Percentiles rank a stretch among this genome's conserved stretches.
Conservation (phyloP, 2,329 filamentous ascomycete species). For the Pseudogymnoascus sp. region DNA sequence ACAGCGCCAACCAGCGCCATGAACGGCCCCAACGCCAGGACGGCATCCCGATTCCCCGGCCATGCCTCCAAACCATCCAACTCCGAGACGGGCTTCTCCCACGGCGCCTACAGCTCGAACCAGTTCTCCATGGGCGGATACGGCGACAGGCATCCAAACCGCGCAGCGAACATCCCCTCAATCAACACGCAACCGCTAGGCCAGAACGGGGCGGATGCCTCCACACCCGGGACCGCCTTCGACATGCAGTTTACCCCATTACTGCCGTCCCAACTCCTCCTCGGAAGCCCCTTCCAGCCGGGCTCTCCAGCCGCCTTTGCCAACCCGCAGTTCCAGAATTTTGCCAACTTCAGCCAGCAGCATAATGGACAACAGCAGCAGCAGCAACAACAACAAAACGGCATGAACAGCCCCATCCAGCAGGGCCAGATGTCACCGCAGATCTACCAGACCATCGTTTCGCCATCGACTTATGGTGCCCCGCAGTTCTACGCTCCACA, state of each 20-base stretch:
- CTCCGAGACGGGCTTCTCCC: slow-evolving; percentile 83
- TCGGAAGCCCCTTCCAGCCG: slow-evolving; percentile 94
- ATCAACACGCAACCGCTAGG: slow-evolving; percentile 70
- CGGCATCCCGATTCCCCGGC: slow-evolving; percentile 54
- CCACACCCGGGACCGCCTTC: slow-evolving; percentile 78
- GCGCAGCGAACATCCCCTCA: slow-evolving; percentile 70
- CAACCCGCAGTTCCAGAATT: slow-evolving; percentile 84
- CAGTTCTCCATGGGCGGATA: slow-evolving; percentile 64
- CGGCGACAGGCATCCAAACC: slow-evolving; percentile 75
- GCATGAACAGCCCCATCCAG: slow-evolving; percentile 63
- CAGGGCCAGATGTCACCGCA: slow-evolving; percentile 65
- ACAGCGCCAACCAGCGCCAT: slow-evolving; percentile 57
- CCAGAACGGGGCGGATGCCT: slow-evolving; percentile 60
- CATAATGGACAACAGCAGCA: slow-evolving; percentile 36
- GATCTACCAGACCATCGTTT: slow-evolving; percentile 76
- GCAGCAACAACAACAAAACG: slow-evolving; percentile 37
- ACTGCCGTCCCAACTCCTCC: slow-evolving; percentile 84
- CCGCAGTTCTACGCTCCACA: slow-evolving; percentile 78
- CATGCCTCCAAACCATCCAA: slow-evolving; percentile 73
- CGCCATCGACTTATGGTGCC: slow-evolving; percentile 73
- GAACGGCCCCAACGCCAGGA: slow-evolving; percentile 46
- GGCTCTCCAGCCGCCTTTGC: slow-evolving; percentile 84
- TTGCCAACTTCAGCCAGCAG: slow-evolving; percentile 65
- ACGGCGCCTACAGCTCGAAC: slow-evolving; percentile 85
- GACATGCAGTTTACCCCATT: slow-evolving; percentile 99